Percentiles rank a stretch among this genome's conserved stretches.
Evolutionary conservation across 2,329 filamentous ascomycete genomes (phyloP).

Genomic region (Trichophaea hybrida): DNA sequence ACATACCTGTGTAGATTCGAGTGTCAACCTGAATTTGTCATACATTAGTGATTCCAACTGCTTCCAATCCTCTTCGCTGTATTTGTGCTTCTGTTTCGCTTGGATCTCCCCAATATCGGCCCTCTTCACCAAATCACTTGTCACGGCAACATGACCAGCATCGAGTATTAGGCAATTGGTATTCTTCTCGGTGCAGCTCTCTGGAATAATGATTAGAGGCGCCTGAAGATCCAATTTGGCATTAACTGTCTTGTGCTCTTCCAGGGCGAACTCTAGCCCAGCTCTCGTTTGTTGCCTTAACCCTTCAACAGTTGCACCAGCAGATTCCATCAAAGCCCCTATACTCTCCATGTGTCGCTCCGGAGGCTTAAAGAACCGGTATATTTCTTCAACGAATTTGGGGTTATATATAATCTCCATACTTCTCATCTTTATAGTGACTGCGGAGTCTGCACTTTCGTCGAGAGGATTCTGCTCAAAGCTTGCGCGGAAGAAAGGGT

Average conservation of each 20-base stretch:
- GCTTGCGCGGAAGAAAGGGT: slow-evolving; percentile 82
- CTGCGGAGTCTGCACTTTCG: slow-evolving; percentile 74
- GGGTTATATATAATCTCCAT: slow-evolving; percentile 98
- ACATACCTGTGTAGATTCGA: slow-evolving; percentile 66
- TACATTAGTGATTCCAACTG: slow-evolving; percentile 89
- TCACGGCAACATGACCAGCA: slow-evolving; percentile 87
- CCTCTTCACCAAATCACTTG: slow-evolving; percentile 84
- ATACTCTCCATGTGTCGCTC: slow-evolving; percentile 98
- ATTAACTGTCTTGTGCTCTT: slow-evolving; percentile 97
- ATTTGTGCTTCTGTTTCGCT: slow-evolving; percentile 84
- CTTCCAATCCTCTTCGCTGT: slow-evolving; percentile 77
- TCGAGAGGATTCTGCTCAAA: slow-evolving; percentile 94
- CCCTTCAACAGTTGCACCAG: slow-evolving; percentile 88
- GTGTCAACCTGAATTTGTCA: slow-evolving; percentile 84
- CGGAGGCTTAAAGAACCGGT: slow-evolving; percentile 89
- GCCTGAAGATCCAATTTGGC: slow-evolving; percentile 91
- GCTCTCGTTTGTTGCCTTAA: slow-evolving; percentile 89
- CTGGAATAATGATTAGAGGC: slow-evolving; percentile 87
- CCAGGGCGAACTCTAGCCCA: slow-evolving; percentile 85
- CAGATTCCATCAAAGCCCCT: slow-evolving; percentile 83
- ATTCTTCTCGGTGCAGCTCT: slow-evolving; percentile 68
- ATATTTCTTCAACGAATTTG: slow-evolving; percentile 75
- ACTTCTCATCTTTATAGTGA: slow-evolving; percentile 83
- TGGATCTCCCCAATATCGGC: slow-evolving; percentile 81
- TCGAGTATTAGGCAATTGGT: slow-evolving; percentile 88